phyloP scores from a whole-genome alignment of 2,329 filamentous ascomycete genomes.

The Zymoseptoria pseudotritici region DNA sequence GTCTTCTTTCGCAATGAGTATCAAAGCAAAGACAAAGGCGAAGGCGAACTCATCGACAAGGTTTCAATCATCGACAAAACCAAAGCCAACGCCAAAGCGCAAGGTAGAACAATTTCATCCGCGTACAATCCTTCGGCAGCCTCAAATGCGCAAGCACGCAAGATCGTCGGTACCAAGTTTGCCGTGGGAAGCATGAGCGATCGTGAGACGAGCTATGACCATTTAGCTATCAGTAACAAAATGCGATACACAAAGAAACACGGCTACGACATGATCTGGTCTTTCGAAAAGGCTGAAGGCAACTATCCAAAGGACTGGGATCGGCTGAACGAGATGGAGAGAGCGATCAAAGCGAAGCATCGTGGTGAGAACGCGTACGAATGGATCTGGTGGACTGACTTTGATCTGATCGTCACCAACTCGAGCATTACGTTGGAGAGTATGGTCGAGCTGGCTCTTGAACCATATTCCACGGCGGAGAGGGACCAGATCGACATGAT shows the following conservation, averaged over 20 bases:
- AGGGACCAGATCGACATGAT: conserved; percentile 31
- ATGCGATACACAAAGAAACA: conserved; percentile 31
- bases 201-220: conserved; percentile 1
- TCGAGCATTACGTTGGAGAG: conserved; percentile 30
- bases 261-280: conserved; percentile 33
- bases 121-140: neutral
- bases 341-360: conserved; percentile 24
- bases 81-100: neutral
- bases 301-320: conserved; percentile 27
- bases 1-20: neutral
- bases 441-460: conserved; percentile 31
- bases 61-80: neutral
- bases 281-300: conserved; percentile 31
- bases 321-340: conserved; percentile 23
- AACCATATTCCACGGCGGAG: conserved; percentile 19
- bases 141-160: neutral
- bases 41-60: neutral
- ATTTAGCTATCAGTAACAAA: conserved; percentile 5
- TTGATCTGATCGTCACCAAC: conserved; percentile 36
- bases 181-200: conserved; percentile 4
- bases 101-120: neutral
- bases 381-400: conserved; percentile 39
- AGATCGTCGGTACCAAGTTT: neutral
- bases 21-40: neutral
- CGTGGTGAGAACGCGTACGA: conserved; percentile 28